These are phyloP conservation scores for Epichloe festucae DNA, from an alignment of 2,329 filamentous ascomycete genomes.

Conservation along the genomic window DNA sequence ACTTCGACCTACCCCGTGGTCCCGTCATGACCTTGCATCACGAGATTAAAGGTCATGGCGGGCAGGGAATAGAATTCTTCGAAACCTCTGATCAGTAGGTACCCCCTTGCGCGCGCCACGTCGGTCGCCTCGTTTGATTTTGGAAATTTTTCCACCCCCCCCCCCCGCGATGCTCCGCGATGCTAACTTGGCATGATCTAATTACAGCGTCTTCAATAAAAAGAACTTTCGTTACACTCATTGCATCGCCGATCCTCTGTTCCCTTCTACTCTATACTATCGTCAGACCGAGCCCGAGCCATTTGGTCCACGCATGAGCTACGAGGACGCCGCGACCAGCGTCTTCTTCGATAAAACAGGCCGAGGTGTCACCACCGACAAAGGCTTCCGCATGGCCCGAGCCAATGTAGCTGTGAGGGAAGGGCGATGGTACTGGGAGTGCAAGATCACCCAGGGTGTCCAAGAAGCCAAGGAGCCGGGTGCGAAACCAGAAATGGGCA, in stretches of 20 bases:
- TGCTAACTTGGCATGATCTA: conserved; percentile 12
- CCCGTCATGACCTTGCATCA: conserved; percentile 46
- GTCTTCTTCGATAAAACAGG: conserved; percentile 71
- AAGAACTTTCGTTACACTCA: conserved; percentile 78
- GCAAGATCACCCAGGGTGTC: conserved; percentile 72
- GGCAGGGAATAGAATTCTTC: conserved; percentile 42
- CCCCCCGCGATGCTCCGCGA: not conserved
- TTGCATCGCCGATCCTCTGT: conserved; percentile 78
- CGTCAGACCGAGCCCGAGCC: conserved; percentile 78
- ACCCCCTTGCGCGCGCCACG: too few species aligned
- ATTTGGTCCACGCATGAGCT: conserved; percentile 73
- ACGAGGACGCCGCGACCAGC: conserved; percentile 78
- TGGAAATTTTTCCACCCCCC: not conserved
- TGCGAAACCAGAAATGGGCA: conserved; percentile 34
- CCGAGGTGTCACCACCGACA: conserved; percentile 72
- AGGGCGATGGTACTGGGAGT: conserved; percentile 89
- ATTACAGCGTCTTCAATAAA: conserved; percentile 45
- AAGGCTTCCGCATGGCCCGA: conserved; percentile 82
- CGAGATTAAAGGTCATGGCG: conserved; percentile 35
- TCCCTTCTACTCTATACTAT: conserved; percentile 79
- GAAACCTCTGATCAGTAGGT: conserved; percentile 53
- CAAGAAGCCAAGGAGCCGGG: conserved; percentile 25
- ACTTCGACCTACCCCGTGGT: conserved; percentile 47
- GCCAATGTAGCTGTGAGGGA: conserved; percentile 85
- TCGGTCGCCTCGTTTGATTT: not conserved